A percentile compares a stretch with the other conserved stretches of the same genome.
These are phyloP conservation scores for Lactarius quietus DNA, from an alignment of 768 basidiomycete species.

Conservation along the genomic window DNA sequence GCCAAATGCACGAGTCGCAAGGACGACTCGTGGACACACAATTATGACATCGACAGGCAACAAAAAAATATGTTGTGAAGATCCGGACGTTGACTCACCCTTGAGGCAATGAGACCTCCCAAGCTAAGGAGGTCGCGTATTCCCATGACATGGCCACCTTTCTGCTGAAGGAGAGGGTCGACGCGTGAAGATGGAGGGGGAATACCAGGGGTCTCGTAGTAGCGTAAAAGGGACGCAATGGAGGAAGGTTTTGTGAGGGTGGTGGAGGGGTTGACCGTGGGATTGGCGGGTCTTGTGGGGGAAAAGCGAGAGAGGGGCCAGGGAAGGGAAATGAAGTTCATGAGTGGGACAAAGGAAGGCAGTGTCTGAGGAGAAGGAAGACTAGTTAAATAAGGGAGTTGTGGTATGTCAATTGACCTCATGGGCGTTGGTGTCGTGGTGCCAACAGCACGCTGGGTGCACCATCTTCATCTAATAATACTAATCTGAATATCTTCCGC, in stretches of 20 bases:
- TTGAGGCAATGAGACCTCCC: slow-evolving; percentile 43
- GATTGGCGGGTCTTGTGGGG: background rate
- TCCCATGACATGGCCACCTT: slow-evolving; percentile 51
- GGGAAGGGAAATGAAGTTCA: slow-evolving; percentile 21
- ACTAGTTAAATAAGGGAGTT: background rate
- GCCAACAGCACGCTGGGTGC: background rate
- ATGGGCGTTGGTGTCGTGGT: background rate
- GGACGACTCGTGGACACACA: background rate
- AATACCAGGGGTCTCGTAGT: slow-evolving; percentile 66
- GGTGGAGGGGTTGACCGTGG: slow-evolving; percentile 3
- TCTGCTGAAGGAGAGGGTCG: slow-evolving; percentile 60
- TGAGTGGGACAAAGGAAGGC: background rate
- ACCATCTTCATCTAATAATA: background rate
- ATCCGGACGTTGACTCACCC: slow-evolving; percentile 16
- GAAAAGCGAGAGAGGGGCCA: slow-evolving; percentile 30
- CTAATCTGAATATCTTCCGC: background rate
- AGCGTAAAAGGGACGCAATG: slow-evolving; percentile 22
- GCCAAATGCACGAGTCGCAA: background rate
- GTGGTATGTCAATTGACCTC: background rate
- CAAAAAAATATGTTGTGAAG: background rate
- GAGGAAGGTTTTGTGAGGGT: slow-evolving; percentile 12
- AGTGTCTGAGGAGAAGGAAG: background rate
- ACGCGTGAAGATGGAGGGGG: slow-evolving; percentile 73
- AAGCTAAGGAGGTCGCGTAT: slow-evolving; percentile 74
- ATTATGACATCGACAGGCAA: background rate